Conservation (phyloP, 176 grass and related monocot species). For the Lolium perenne region DNA sequence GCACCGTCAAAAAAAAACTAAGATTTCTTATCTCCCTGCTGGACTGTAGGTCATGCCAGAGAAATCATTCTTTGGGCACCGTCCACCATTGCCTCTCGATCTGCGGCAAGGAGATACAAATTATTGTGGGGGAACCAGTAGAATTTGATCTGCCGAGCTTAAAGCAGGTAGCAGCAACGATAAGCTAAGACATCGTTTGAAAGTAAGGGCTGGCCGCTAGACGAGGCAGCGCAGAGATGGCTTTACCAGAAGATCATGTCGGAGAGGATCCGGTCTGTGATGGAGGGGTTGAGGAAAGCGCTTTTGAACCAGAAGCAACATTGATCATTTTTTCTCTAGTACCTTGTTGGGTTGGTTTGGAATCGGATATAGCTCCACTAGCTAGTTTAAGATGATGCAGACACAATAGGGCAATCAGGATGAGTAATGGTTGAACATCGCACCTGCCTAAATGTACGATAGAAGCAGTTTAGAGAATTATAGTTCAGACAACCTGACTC, state of each 20-base stretch:
- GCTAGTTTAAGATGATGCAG: slow-evolving; percentile 3
- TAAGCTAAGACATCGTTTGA: slow-evolving; percentile 40
- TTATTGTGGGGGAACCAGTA: slow-evolving; percentile 75
- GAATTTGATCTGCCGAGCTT: slow-evolving; percentile 74
- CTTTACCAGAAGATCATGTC: slow-evolving; percentile 82
- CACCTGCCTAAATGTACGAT: not conserved
- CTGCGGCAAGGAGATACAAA: slow-evolving; percentile 60
- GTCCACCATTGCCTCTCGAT: slow-evolving; percentile 71
- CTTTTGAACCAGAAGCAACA: slow-evolving; percentile 37
- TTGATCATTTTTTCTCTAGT: slow-evolving; percentile 19
- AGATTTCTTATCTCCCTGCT: not conserved
- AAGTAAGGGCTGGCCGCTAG: slow-evolving; percentile 69
- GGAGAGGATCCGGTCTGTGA: slow-evolving; percentile 66
- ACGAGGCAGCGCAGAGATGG: slow-evolving; percentile 70
- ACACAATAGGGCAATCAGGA: not conserved
- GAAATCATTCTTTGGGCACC: slow-evolving; percentile 70
- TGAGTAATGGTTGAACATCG: not conserved
- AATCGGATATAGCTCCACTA: not conserved
- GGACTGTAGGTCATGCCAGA: slow-evolving; percentile 85
- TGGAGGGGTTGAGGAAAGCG: slow-evolving; percentile 67
- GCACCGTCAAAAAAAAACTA: too few relatives aligned
- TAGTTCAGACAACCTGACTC: not conserved
- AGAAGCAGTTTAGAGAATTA: not conserved
- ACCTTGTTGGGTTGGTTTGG: too few relatives aligned
- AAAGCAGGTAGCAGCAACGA: slow-evolving; percentile 57